Conservation (phyloP, 495 filamentous ascomycete genomes). For the Neurospora sp. region DNA sequence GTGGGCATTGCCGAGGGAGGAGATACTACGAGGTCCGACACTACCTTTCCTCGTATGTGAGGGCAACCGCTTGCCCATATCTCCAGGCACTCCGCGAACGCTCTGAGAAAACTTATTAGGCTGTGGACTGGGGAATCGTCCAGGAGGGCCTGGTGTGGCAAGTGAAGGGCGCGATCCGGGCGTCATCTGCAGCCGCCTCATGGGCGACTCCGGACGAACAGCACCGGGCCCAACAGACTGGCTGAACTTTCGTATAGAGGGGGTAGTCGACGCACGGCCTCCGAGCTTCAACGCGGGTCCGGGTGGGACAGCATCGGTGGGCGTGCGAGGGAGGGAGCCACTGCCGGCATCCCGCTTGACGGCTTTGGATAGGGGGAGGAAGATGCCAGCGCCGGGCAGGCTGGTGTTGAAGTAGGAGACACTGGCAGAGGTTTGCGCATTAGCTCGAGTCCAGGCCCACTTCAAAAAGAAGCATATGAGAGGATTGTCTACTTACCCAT, state of each 20-base stretch:
- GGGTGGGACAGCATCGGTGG: slow-evolving; percentile 52
- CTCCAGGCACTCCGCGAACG: slow-evolving; percentile 46
- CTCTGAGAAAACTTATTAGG: slow-evolving; percentile 56
- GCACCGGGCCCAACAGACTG: slow-evolving; percentile 77
- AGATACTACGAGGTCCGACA: slow-evolving; percentile 43
- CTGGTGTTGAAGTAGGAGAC: slow-evolving; percentile 76
- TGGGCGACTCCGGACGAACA: slow-evolving; percentile 74
- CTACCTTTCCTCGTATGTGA: slow-evolving; percentile 38
- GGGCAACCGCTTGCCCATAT: slow-evolving; percentile 42
- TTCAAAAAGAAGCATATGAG: not conserved
- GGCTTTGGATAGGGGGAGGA: slow-evolving; percentile 81
- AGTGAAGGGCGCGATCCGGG: slow-evolving; percentile 45
- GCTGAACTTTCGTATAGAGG: slow-evolving; percentile 61
- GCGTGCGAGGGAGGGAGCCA: slow-evolving; percentile 52
- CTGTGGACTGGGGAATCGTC: slow-evolving; percentile 56
- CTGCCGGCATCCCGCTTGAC: slow-evolving; percentile 52
- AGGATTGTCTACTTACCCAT: slow-evolving; percentile 55
- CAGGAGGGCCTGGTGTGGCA: slow-evolving; percentile 34
- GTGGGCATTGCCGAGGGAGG: slow-evolving; percentile 36
- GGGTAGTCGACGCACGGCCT: slow-evolving; percentile 53
- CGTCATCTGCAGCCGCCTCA: slow-evolving; percentile 51
- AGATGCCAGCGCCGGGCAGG: slow-evolving; percentile 76
- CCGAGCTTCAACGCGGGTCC: slow-evolving; percentile 38
- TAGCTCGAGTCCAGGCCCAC: not conserved
- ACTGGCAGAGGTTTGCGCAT: slow-evolving; percentile 27